Percentiles rank a stretch among this genome's conserved stretches.
These are phyloP conservation scores for Cenchrus purpureus DNA, from an alignment of 176 grass and related monocot species.

Conservation along the genomic window DNA sequence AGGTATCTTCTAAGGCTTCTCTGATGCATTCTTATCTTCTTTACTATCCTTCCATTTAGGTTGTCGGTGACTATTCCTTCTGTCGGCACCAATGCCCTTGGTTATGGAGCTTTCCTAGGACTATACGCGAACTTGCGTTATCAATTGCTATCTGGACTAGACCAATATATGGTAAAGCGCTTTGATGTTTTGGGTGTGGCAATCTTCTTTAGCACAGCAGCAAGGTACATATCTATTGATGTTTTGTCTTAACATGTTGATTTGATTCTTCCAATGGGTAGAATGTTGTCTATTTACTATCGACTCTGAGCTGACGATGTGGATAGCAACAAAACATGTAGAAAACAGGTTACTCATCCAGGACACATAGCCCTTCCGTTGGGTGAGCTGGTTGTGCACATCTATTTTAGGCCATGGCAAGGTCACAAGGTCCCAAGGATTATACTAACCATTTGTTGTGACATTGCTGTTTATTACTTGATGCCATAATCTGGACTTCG, in stretches of 20 bases:
- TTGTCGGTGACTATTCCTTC: constrained; percentile 83
- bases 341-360: too few relatives aligned
- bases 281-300: neutral
- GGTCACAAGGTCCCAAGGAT: neutral
- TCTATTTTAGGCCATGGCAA: neutral
- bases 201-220: constrained; percentile 78
- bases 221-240: constrained; percentile 61
- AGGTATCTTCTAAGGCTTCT: constrained; percentile 13
- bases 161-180: constrained; percentile 68
- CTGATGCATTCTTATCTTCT: constrained; percentile 32
- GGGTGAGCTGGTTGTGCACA: neutral
- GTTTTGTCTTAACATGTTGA: constrained; percentile 13
- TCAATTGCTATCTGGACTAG: constrained; percentile 84
- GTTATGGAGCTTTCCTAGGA: constrained; percentile 94
- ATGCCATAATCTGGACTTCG: neutral
- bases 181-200: constrained; percentile 96
- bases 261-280: constrained; percentile 3
- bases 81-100: constrained; percentile 76
- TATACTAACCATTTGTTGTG: constrained; percentile 5
- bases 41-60: constrained; percentile 48
- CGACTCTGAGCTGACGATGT: neutral
- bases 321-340: neutral
- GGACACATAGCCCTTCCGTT: too few relatives aligned
- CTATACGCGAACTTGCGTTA: constrained; percentile 89
- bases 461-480: neutral